Evolutionary conservation across 2,329 filamentous ascomycete genomes (phyloP).

Genomic region (Dichotomopilus funicola): DNA sequence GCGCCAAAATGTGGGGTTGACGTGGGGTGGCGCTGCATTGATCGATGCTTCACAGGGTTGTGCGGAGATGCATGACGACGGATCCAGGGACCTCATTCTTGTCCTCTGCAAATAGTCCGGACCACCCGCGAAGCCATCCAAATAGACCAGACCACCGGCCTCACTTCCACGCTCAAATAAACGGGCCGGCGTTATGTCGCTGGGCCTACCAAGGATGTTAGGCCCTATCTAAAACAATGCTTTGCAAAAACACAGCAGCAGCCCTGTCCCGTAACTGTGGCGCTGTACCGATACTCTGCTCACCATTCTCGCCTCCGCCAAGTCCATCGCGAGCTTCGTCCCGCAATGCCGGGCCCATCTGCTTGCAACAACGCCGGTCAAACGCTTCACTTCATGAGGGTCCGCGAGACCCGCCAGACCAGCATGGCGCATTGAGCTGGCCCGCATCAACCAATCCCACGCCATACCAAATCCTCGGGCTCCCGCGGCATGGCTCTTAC

Average conservation of each 20-base stretch:
- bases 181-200: constrained; percentile 8
- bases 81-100: too few species aligned
- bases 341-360: not conserved
- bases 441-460: constrained; percentile 53
- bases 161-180: too few species aligned
- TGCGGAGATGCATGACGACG: too few species aligned
- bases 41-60: too few species aligned
- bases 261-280: constrained; percentile 24
- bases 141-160: too few species aligned
- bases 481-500: constrained; percentile 56
- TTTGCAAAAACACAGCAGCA: constrained; percentile 25
- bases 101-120: too few species aligned
- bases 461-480: constrained; percentile 81
- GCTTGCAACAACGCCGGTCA: not conserved
- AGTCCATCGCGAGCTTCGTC: not conserved
- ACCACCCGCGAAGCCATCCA: too few species aligned
- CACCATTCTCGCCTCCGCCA: constrained; percentile 14
- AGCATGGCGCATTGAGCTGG: constrained; percentile 33
- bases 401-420: not conserved
- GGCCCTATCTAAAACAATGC: constrained; percentile 16
- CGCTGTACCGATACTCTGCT: constrained; percentile 13
- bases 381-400: constrained; percentile 21
- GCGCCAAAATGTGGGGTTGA: not conserved
- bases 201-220: constrained; percentile 13
- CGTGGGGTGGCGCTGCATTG: not conserved